Base-by-base conservation (phyloP, 176 grass and related monocot genomes). In the Metroxylon sagu region DNA sequence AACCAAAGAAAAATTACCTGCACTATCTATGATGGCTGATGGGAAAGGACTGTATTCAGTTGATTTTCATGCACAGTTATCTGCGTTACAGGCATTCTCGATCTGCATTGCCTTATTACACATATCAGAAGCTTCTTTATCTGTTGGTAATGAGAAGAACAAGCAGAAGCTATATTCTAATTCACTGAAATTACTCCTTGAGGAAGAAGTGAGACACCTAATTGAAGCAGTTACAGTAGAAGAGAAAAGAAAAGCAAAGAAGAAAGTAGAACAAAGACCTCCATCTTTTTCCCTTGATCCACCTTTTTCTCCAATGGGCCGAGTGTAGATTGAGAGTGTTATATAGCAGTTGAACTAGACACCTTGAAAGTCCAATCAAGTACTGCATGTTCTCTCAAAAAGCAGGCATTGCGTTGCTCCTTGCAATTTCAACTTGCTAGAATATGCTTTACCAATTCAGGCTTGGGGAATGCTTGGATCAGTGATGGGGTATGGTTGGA, bases 171-270 rank as follows among this genome's bases (percentile, higher is more conserved):
- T 88, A 14, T 88, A 80, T 74, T 91, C 87, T 16, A 91, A 78
- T 39, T 91, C 93, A 25, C 18, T 97, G 77, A 97, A 82, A 67
- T 71, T 85, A 63, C 78, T 96, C 21, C 75, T 97, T 16, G 89
- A 97, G 80, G 93, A 97, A 19, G 93, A 97, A 77, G 87, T 90
- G 50, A 82, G 60, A 54, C 93, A 97, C 39, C 54, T 97, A 70
- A 82, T 97, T 10, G 84, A 85, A 75, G 83, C 84, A 18, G 87
- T 85, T 65, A 76, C 80, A 1, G 21, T 69, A 4, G 89, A 97
- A 82, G 93, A 97, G 28, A 85, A 91, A 23, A 97, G 76, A 26
- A 88, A 88, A 70, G 23, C 57, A 18, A 85, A 75, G 59, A 85
- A 69, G 53, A 68, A 56, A 53, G 83, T 68, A 51, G 81, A 67